Evolutionary conservation across 164 flowering plant genomes (phyloP).

Genomic region (Vitis riparia): DNA sequence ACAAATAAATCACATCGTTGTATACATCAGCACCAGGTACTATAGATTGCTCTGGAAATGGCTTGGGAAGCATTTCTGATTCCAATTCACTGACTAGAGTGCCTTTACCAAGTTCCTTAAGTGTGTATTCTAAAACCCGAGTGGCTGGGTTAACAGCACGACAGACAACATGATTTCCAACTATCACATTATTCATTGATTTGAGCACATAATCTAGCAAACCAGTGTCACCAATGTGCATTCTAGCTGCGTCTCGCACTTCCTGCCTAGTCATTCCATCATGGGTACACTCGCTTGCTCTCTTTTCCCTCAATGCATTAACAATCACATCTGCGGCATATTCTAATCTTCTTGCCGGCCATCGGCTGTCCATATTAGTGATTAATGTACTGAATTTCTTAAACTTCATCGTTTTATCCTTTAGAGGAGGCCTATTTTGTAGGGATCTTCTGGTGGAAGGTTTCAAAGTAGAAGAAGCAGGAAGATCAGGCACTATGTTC

Average conservation of each 20-base stretch:
- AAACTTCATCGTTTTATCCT: conserved; percentile 27
- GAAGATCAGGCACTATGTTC: background rate
- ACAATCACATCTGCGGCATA: conserved; percentile 44
- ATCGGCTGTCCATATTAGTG: conserved; percentile 45
- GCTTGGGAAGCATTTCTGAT: background rate
- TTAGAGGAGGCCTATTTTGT: conserved; percentile 14
- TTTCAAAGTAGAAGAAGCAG: conserved; percentile 6
- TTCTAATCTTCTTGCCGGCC: conserved; percentile 42
- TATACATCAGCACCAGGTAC: conserved; percentile 45
- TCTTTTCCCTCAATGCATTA: conserved; percentile 40
- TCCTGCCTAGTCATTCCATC: conserved; percentile 84
- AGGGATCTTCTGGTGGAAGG: conserved; percentile 4
- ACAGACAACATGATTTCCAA: conserved; percentile 55
- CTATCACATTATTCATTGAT: conserved; percentile 67
- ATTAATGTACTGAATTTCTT: conserved; percentile 29
- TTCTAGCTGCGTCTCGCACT: conserved; percentile 79
- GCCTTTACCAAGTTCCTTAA: conserved; percentile 33
- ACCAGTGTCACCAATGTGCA: conserved; percentile 84
- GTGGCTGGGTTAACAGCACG: conserved; percentile 57
- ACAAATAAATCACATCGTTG: conserved; percentile 47
- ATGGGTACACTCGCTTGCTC: conserved; percentile 5
- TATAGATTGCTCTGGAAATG: background rate
- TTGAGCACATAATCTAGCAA: conserved; percentile 84
- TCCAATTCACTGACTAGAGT: background rate
- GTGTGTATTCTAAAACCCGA: conserved; percentile 57